Percentiles rank a stretch among this genome's conserved stretches.
Evolutionary conservation across 2,329 filamentous ascomycete genomes (phyloP).

Genomic region (Juglanconis sp.): DNA sequence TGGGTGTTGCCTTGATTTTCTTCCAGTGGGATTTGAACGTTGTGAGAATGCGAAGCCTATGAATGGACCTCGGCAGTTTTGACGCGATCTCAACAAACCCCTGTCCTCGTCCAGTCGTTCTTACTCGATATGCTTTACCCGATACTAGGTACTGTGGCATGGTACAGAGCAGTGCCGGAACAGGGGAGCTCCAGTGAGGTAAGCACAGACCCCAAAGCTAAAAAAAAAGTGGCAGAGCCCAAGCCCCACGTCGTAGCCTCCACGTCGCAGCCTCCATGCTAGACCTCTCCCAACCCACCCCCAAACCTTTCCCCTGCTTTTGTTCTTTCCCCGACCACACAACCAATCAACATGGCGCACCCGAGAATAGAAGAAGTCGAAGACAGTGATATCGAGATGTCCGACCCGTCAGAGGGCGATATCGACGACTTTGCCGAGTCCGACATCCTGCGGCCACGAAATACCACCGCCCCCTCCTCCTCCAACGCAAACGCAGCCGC

Average conservation of each 20-base stretch:
- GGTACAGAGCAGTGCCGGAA: no score
- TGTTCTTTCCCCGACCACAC: no score
- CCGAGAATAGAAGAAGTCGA: constrained; percentile 90
- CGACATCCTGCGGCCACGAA: constrained; percentile 50
- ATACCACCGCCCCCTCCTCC: constrained; percentile 24
- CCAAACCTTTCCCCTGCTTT: not conserved
- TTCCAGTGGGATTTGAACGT: no score
- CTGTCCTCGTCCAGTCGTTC: no score
- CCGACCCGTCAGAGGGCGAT: constrained; percentile 85
- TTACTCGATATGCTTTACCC: no score
- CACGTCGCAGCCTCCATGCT: constrained; percentile 8
- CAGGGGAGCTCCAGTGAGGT: no score
- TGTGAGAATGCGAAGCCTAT: no score
- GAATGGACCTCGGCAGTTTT: no score
- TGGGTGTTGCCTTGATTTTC: no score
- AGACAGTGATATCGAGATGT: constrained; percentile 69
- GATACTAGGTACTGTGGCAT: no score
- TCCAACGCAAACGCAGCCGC: constrained; percentile 13
- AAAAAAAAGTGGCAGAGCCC: not conserved
- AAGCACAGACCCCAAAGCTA: not conserved
- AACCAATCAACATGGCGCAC: constrained; percentile 64
- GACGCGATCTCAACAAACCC: no score
- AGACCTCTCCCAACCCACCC: not conserved
- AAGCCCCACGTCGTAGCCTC: constrained; percentile 9
- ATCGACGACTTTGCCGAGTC: constrained; percentile 62